phyloP scores from a whole-genome alignment of 345 rosid species.

The Zanthoxylum bungeanum region DNA sequence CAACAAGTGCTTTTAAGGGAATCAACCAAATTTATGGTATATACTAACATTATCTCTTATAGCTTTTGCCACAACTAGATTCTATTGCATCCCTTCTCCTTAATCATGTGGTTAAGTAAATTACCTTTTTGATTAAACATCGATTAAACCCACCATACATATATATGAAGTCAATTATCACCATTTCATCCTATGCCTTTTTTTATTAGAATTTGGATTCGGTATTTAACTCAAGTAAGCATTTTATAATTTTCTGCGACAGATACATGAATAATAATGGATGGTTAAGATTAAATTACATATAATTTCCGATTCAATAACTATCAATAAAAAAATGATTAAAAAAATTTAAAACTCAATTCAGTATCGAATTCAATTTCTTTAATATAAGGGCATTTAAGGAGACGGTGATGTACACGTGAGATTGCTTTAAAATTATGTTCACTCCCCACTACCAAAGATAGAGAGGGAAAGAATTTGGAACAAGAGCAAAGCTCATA shows the following conservation, averaged over 20 bases:
- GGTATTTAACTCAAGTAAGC: too few species aligned
- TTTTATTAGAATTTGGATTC: too few species aligned
- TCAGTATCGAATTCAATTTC: too few species aligned
- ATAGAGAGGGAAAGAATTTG: background rate
- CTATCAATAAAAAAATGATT: too few species aligned
- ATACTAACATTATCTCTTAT: background rate
- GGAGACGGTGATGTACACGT: conserved; percentile 32
- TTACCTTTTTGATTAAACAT: background rate
- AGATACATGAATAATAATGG: too few species aligned
- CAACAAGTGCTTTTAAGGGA: background rate
- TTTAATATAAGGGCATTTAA: conserved; percentile 13
- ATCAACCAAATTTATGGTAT: background rate
- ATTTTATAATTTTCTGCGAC: too few species aligned
- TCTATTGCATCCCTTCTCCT: background rate
- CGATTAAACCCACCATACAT: background rate
- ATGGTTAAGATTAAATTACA: too few species aligned
- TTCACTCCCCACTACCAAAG: background rate
- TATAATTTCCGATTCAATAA: too few species aligned
- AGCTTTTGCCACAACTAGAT: background rate
- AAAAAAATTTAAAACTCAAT: too few species aligned
- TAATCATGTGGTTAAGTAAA: background rate
- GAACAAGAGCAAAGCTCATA: too few species aligned
- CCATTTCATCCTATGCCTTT: background rate
- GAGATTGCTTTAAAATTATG: conserved; percentile 25
- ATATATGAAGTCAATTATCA: background rate